Evolutionary conservation across 1,284 basidiomycete genomes (phyloP), one percentile per base, ranked within the genome.

Genomic region (Leccinum pachyderme): DNA sequence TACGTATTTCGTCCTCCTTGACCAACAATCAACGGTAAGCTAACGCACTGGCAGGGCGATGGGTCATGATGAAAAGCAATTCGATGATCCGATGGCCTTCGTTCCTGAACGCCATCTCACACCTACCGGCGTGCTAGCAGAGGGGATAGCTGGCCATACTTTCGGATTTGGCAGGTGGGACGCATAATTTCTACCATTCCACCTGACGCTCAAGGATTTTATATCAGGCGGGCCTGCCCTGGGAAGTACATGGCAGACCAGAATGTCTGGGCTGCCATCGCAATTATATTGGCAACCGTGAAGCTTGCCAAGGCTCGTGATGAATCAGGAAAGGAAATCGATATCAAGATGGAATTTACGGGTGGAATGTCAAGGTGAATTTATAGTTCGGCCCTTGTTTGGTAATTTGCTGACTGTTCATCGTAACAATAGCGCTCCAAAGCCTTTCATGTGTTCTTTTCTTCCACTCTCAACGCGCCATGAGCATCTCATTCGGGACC

Each of bases 161-260:
- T 72, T 66, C 25, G 62, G 68, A 24, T 70, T 66, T 51, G 69
- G 68, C 43, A 65, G 66, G 66, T 71, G 39, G 6, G 51, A 9
- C 4, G 0, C 27, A 5, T 31, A 6, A 6, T 37, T 31, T 15
- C 13, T 15, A 33, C 49, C 7, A 27, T 11, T 33, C 7, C 15
- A 27, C 5, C 18, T 18, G 2, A 29, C 41, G 18, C 43, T 61
- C 15, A 61, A n/a, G 4, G 13, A 7, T 25, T 24, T 12, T 13
- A 28, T 50, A 67, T 25, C 41, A 68, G 66, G 4, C 66, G 66
- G 5, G 27, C 45, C 8, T 68, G 69, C 45, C 59, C 70, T 32
- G 67, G 67, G n/a, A 62, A 11, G 35, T 32, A 70, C 15, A 31
- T 71, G 4, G 68, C 58, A 27, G 57, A 67, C 13, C 56, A 63